phyloP scores from a whole-genome alignment of 129 eudicot genomes.

The Silybum marianum region DNA sequence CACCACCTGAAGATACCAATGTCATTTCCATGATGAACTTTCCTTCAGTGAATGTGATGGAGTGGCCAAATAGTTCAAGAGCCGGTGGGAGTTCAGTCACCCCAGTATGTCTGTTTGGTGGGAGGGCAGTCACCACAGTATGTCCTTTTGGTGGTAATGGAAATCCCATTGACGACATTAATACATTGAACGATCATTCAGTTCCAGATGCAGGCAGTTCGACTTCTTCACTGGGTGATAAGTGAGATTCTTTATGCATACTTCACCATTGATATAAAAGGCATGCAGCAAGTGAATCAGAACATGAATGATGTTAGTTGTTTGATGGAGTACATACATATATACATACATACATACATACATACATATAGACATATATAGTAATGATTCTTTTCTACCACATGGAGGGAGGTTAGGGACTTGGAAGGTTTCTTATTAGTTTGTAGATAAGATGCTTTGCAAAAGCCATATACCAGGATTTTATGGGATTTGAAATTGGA shows the following conservation, averaged over 20 bases:
- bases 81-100: slow-evolving; percentile 5
- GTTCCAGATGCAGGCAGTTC: neutral
- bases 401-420: neutral
- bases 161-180: neutral
- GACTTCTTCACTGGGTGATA: slow-evolving; percentile 20
- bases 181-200: neutral
- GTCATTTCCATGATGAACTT: neutral
- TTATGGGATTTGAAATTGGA: neutral
- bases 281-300: neutral
- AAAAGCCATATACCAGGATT: no score
- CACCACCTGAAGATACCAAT: slow-evolving; percentile 12
- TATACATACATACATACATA: no score
- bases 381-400: neutral
- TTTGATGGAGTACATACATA: neutral
- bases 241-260: slow-evolving; percentile 7
- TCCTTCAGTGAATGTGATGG: slow-evolving; percentile 19
- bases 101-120: neutral
- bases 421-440: neutral
- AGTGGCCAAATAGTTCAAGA: slow-evolving; percentile 21
- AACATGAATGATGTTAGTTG: neutral
- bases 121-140: neutral
- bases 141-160: neutral
- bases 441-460: no score
- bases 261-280: neutral
- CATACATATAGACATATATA: neutral